These are phyloP conservation scores for Neocallimastix lanati DNA, from an alignment of 192 early-diverging fungal genomes.

Conservation along the genomic window DNA sequence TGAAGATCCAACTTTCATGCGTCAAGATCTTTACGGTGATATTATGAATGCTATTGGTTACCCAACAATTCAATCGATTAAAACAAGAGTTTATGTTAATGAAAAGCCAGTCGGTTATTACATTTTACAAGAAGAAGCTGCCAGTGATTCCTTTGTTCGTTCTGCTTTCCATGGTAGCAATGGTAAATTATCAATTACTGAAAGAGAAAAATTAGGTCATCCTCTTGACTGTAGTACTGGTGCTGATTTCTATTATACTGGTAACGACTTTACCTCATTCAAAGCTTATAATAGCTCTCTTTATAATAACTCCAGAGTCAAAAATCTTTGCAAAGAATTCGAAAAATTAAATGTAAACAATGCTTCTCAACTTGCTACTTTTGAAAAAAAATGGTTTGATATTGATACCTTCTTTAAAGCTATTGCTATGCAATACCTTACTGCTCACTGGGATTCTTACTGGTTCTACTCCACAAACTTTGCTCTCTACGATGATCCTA, in stretches of 20 bases:
- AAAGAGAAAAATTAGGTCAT: not conserved
- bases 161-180: not conserved
- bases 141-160: not conserved
- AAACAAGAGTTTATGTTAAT: not conserved
- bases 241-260: not conserved
- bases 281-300: not conserved
- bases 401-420: not conserved
- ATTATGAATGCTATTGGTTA: not conserved
- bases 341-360: not conserved
- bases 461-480: not conserved
- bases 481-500: not conserved
- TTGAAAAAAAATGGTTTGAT: not conserved
- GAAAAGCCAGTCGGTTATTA: not conserved
- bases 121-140: not conserved
- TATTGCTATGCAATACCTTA: not conserved
- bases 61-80: not conserved
- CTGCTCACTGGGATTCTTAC: not conserved
- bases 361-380: not conserved
- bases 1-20: not conserved
- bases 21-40: not conserved
- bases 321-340: not conserved
- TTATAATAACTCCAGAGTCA: not conserved
- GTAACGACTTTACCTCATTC: not conserved
- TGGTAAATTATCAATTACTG: not conserved
- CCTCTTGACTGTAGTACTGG: not conserved